A percentile compares a stretch with the other conserved stretches of the same genome.
Evolutionary conservation across 2,329 filamentous ascomycete genomes (phyloP).

Genomic region (Hymenotorrendiella dingleyae): DNA sequence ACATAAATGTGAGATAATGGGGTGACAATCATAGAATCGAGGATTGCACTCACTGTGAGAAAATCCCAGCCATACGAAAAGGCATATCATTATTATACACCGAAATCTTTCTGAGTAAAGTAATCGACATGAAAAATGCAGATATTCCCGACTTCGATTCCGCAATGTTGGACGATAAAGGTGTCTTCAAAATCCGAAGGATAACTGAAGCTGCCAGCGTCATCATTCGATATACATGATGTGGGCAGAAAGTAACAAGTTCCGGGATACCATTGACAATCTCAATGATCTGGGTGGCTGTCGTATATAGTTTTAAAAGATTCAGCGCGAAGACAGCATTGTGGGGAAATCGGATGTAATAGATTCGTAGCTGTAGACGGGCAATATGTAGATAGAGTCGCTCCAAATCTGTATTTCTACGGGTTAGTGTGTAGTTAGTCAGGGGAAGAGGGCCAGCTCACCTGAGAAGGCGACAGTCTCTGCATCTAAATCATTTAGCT

Average conservation of each 20-base stretch:
- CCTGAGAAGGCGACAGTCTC: slow-evolving; percentile 3
- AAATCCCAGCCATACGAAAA: slow-evolving; percentile 8
- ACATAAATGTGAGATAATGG: too few relatives aligned
- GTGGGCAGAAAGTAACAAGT: slow-evolving; percentile 8
- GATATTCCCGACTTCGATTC: slow-evolving; percentile 5
- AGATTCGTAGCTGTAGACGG: slow-evolving; percentile 9
- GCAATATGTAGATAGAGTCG: slow-evolving; percentile 8
- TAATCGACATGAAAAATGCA: slow-evolving; percentile 9
- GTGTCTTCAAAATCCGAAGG: slow-evolving; percentile 9
- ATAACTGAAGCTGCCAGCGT: slow-evolving; percentile 8
- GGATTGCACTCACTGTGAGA: too few relatives aligned
- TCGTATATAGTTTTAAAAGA: slow-evolving; percentile 9
- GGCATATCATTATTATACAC: slow-evolving; percentile 13
- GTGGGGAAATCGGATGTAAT: slow-evolving; percentile 10
- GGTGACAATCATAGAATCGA: too few relatives aligned
- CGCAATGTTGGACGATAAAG: slow-evolving; percentile 5
- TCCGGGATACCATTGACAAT: slow-evolving; percentile 1
- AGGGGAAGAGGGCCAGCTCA: too few relatives aligned
- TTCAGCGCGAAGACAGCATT: slow-evolving; percentile 7
- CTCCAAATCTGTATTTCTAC: slow-evolving; percentile 9
- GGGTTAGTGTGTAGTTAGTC: too few relatives aligned
- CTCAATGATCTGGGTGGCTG: slow-evolving; percentile 7
- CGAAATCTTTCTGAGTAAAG: slow-evolving; percentile 8
- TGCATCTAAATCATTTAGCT: slow-evolving; percentile 7
- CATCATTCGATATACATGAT: slow-evolving; percentile 11